Evolutionary conservation across 1,284 basidiomycete species (phyloP), one percentile per base, ranked within the genome.

Genomic region (Trichosporon sp.): DNA sequence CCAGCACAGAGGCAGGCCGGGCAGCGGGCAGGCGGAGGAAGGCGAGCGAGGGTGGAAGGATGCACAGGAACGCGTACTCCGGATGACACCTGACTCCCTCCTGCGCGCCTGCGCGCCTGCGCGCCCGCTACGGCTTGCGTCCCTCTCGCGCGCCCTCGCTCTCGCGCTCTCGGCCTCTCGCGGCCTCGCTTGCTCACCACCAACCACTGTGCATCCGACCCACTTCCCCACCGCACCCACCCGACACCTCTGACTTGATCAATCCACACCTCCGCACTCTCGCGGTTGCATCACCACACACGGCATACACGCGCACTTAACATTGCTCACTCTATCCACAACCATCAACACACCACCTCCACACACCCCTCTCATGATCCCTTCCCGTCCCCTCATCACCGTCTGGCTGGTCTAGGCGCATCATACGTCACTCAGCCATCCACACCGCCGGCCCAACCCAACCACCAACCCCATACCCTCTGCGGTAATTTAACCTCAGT

Each of bases 381-480:
- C 14, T 6, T n/a, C 31, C 16, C 59, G 10, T 10, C 31, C 7
- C 7, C 59, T 32, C 59, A 63, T 31, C 59, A 4, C 59, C 37
- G 59, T 63, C 59, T 37, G 21, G 59, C 59, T 35, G 32, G 32
- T 31, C 59, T 63, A 35, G 59, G 59, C 59, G 59, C 31, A 35
- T 16, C 59, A 63, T 37, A 37, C 59, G 59, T 63, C 59, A 63
- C 59, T n/a, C 7, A 10, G 19, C 59, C 59, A 32, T 63, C n/a
- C 43, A 46, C 59, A 35, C 19, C 59, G 6, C 5, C 59, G 16
- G 32, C 12, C 59, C 31, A 37, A 10, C 8, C 35, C 35, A 37
- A 7, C 35, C 35, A n/a, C 2, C 32, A 1, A 7, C 59, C 2
- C 7, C 16, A 8, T 8, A 11, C 16, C 31, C 59, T 11, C 59